Base-by-base conservation (phyloP, 805 yeast genomes). In the Wickerhamiella brachini region DNA sequence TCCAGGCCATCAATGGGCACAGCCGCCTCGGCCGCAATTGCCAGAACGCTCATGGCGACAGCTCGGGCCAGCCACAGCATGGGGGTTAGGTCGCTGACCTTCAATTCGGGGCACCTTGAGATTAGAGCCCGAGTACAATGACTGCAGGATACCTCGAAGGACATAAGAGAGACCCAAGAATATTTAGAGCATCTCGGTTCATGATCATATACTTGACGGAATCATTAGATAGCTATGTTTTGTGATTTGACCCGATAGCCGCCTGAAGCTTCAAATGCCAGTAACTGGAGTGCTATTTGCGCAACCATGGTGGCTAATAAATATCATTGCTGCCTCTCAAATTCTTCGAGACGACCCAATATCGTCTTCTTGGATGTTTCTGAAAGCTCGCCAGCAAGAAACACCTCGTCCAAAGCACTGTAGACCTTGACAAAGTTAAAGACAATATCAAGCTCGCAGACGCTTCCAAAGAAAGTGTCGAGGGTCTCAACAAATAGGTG, bases 381-480 rank as follows among this genome's bases (percentile, higher is more conserved):
- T 62, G 84, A 87, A 12, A 89, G 72, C 64, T 93, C 97, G 12
- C 98, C 98, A 12, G 89, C 95, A 46, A 86, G 63, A 60, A 83
- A 86, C 64, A 93, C 75, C 65, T 89, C 96, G 64, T 93, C 97
- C 53, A 93, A 65, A 8, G 88, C 83, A 50, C 77, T 73, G 65
- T 88, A 85, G 12, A 86, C 81, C 65, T 83, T 86, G 71, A 82
- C 81, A 67, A 90, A 90, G 66, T 88, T 87, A 71, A 89, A 93
- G 20, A 93, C 94, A 51, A 93, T 74, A 64, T 90, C 97, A 57
- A 90, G 73, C 67, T 90, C 97, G 68, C 97, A 89, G 7, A 90
- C 97, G 60, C 81, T 87, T 56, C 87, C 83, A 61, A 90, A 90
- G 64, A 81, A 86, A 12, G 80, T 73, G 65, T 90, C 97, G 51